Base-by-base conservation (phyloP, 192 early-diverging fungal genomes). In the Umbelopsis ramanniana region DNA sequence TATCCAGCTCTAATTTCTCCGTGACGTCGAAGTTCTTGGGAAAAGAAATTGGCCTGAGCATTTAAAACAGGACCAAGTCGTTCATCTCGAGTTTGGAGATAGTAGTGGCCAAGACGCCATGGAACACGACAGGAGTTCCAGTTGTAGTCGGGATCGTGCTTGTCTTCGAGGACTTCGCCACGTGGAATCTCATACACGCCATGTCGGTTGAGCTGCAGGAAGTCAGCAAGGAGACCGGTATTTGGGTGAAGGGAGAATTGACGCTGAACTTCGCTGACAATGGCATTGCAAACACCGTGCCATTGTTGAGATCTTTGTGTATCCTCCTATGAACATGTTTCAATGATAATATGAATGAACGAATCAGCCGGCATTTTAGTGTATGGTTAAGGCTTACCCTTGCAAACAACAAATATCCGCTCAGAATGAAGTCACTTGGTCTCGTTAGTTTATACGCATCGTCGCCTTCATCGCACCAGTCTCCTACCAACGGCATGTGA, bases 81-180 rank as follows among this genome's bases (percentile, higher is more conserved):
- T 6, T 78, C 75, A 73, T 87, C 85, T 11, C 68, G 52, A 1
- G 85, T 84, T 46, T 83, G 69, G 15, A 84, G 76, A 48, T 87
- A 84, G 50, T 83, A 87, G 52, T 81, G 74, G 4, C 81, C 83
- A 2, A 87, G 69, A 14, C 83, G 79, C 85, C 85, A 87, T 68
- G 85, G 85, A 10, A 87, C 85, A 69, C 85, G 83, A 37, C 85
- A 87, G 10, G 83, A 84, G 63, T 87, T 87, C 85, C 85, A 87
- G 60, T 87, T 87, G 50, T 76, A 87, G 52, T 84, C 79, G 52
- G 74, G 52, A 48, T 78, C 75, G 73, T 83, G 79, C 54, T 83
- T 78, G 67, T 84, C 82, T 69, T 84, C 85, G 14, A 87, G 68
- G 37, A 87, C 77, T 54, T 87, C 69, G 9, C 79, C 70, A 5